Percentiles rank a stretch among this genome's conserved stretches.
These are phyloP conservation scores for Claviceps lovelessii DNA, from an alignment of 2,329 filamentous ascomycete genomes.

Conservation along the genomic window DNA sequence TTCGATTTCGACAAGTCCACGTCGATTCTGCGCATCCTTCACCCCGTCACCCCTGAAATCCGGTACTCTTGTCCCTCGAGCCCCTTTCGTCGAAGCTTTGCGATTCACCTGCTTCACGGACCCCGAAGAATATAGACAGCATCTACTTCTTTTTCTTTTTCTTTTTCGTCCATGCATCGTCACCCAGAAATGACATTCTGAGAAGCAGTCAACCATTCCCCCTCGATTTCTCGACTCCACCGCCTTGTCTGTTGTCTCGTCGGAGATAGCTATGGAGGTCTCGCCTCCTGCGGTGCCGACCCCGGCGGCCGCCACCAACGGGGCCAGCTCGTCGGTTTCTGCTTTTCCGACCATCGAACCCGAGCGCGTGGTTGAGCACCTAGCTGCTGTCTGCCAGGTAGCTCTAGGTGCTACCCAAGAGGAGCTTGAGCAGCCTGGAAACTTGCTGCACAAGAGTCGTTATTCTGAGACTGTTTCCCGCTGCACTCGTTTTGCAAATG, in stretches of 20 bases:
- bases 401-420: conserved; percentile 60
- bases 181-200: conserved; percentile 1
- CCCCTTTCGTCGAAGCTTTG: neutral
- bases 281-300: conserved; percentile 30
- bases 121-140: neutral
- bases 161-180: neutral
- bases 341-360: conserved; percentile 49
- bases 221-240: neutral
- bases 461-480: conserved; percentile 70
- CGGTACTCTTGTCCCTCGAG: neutral
- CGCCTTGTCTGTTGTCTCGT: neutral
- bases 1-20: neutral
- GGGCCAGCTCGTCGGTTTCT: conserved; percentile 25
- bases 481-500: conserved; percentile 78
- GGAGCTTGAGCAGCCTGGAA: conserved; percentile 70
- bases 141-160: no score
- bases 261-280: conserved; percentile 35
- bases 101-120: neutral
- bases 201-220: neutral
- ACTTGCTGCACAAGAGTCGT: conserved; percentile 60
- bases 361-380: conserved; percentile 55
- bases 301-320: conserved; percentile 25
- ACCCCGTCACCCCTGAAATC: neutral
- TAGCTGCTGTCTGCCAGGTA: conserved; percentile 55
- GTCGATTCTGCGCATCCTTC: neutral